These are phyloP conservation scores for Ligustrum vulgare DNA, from an alignment of 257 asterid genomes.

Conservation along the genomic window DNA sequence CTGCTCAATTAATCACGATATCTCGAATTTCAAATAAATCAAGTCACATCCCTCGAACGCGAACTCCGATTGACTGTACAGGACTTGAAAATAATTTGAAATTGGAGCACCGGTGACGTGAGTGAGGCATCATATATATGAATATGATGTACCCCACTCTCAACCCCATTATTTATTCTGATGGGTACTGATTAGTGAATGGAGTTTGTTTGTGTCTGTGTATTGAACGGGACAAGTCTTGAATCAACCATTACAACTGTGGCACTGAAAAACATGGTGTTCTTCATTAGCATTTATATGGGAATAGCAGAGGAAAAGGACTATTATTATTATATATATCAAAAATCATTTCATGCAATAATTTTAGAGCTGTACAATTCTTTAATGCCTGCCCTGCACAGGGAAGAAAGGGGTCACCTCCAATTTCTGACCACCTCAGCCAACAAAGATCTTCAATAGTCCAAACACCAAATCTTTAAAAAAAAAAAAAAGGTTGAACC, in stretches of 20 bases:
- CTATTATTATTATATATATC: conserved; percentile 25
- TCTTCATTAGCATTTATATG: conserved; percentile 56
- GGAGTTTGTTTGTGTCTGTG: conserved; percentile 55
- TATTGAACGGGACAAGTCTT: conserved; percentile 69
- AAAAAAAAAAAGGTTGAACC: too few relatives aligned
- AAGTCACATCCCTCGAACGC: too few relatives aligned
- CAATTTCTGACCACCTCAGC: conserved; percentile 57
- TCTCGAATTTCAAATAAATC: neutral
- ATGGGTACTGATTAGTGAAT: conserved; percentile 31
- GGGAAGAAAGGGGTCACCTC: conserved; percentile 31
- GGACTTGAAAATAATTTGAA: too few relatives aligned
- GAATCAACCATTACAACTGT: conserved; percentile 59
- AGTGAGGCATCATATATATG: neutral
- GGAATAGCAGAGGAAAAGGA: conserved; percentile 40
- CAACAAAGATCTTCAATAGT: conserved; percentile 75
- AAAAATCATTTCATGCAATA: conserved; percentile 23
- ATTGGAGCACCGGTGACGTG: neutral
- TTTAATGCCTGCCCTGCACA: conserved; percentile 39
- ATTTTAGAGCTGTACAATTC: conserved; percentile 31
- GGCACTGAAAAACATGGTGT: conserved; percentile 97
- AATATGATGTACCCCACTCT: neutral
- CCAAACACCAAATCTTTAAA: conserved; percentile 59
- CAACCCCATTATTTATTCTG: conserved; percentile 45
- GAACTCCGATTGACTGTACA: too few relatives aligned
- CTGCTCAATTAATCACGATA: neutral